Evolutionary conservation across 2,329 filamentous ascomycete species (phyloP).

Genomic region (Colletotrichum lini): DNA sequence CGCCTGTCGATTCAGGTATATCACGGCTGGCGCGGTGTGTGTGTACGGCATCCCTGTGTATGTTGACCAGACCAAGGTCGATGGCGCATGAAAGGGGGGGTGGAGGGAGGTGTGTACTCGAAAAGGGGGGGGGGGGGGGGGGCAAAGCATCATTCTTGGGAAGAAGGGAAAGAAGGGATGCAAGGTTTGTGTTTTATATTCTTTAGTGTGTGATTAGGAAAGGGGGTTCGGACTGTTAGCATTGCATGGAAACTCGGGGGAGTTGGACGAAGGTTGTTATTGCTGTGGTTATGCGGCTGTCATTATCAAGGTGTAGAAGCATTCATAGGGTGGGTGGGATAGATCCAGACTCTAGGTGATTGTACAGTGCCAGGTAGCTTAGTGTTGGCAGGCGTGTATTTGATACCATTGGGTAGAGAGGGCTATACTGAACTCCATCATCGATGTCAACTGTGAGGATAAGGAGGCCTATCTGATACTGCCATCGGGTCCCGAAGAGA

Average conservation of each 20-base stretch:
- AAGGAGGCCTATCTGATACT: not conserved
- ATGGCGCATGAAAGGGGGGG: not conserved
- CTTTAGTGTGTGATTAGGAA: not conserved
- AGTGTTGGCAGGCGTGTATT: not conserved
- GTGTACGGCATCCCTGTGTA: constrained; percentile 97
- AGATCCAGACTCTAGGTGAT: not conserved
- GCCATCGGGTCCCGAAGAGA: not conserved
- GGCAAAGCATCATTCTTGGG: not conserved
- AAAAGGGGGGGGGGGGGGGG: constrained; percentile 19
- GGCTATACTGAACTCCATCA: not conserved
- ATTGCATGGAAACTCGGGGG: constrained; percentile 9
- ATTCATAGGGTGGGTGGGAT: not conserved
- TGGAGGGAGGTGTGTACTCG: not conserved
- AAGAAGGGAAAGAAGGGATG: constrained; percentile 23
- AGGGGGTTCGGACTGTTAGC: not conserved
- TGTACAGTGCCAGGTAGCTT: not conserved
- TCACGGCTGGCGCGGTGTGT: constrained; percentile 94
- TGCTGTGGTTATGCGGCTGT: not conserved
- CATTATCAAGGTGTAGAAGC: not conserved
- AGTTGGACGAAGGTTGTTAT: not conserved
- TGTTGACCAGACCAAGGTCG: constrained; percentile 60
- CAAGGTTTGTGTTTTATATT: not conserved
- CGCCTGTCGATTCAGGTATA: constrained; percentile 88
- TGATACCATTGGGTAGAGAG: not conserved
- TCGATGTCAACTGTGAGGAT: not conserved